Conservation (phyloP, 2,329 filamentous ascomycete genomes). For the Diplodia mutila region DNA sequence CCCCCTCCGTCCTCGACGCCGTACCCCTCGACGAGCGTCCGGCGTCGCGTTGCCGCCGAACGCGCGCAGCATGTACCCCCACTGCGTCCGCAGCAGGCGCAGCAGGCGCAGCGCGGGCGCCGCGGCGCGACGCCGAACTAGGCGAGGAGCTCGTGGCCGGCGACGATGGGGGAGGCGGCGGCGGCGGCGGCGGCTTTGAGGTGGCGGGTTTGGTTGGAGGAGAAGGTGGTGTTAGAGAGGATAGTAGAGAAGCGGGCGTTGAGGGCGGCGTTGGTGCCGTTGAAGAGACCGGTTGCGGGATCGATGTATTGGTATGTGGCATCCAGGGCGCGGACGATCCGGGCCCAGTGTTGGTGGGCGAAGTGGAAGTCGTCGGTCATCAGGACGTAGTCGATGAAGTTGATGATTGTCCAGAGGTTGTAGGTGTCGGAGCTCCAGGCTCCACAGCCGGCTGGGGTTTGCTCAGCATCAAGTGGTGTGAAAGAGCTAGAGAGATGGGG, state of each 20-base stretch:
- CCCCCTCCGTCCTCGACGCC: not conserved
- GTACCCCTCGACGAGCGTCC: not conserved
- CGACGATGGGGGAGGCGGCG: no score
- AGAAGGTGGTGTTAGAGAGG: not conserved
- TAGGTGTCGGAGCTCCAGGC: conserved; percentile 40
- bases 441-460: conserved; percentile 31
- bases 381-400: conserved; percentile 62
- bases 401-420: conserved; percentile 60
- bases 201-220: not conserved
- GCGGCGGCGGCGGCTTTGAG: not conserved
- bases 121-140: no score
- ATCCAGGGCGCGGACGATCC: conserved; percentile 1
- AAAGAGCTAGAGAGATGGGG: not conserved
- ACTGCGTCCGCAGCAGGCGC: no score
- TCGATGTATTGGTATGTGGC: conserved; percentile 7
- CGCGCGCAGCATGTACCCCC: not conserved
- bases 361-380: conserved; percentile 54
- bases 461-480: not conserved
- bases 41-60: not conserved
- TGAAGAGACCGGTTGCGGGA: not conserved
- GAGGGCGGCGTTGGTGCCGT: conserved; percentile 31
- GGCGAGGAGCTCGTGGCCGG: no score
- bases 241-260: conserved; percentile 30
- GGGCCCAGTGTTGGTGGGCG: not conserved
- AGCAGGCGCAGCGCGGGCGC: not conserved